phyloP scores from a whole-genome alignment of 768 basidiomycete genomes.

The Termitomyces bulborhizus region DNA sequence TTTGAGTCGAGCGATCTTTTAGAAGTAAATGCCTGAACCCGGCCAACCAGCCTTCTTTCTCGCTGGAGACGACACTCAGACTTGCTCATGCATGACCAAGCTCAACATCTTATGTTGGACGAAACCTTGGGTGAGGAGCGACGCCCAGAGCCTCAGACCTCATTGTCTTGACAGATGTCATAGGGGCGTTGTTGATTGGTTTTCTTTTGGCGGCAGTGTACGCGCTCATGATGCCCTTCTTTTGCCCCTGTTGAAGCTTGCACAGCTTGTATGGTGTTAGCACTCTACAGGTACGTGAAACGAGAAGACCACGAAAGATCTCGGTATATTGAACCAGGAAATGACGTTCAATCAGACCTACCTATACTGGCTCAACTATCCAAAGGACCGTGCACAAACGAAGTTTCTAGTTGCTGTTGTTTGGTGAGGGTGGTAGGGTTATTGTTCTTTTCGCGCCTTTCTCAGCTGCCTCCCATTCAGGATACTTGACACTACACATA shows the following conservation, averaged over 20 bases:
- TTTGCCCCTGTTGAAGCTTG: not conserved
- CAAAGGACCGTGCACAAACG: not conserved
- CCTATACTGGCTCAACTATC: not conserved
- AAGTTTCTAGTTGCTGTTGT: not conserved
- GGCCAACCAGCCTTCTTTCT: not conserved
- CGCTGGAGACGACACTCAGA: not conserved
- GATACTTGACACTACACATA: slow-evolving; percentile 5
- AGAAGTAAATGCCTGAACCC: not conserved
- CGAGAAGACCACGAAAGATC: not conserved
- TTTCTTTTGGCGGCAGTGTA: not conserved
- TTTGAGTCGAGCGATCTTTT: not conserved
- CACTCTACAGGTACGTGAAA: not conserved
- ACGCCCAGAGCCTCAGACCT: not conserved
- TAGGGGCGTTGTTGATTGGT: slow-evolving; percentile 1
- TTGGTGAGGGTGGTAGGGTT: not conserved
- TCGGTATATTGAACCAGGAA: not conserved
- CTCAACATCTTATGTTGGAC: not conserved
- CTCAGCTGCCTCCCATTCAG: not conserved
- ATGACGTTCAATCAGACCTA: not conserved
- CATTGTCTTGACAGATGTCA: not conserved
- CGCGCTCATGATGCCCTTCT: not conserved
- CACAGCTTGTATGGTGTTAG: not conserved
- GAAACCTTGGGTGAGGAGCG: not conserved
- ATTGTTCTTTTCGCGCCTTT: not conserved
- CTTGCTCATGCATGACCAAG: not conserved